phyloP scores from a whole-genome alignment of 805 yeast genomes.

The Candida rishiriensis region DNA sequence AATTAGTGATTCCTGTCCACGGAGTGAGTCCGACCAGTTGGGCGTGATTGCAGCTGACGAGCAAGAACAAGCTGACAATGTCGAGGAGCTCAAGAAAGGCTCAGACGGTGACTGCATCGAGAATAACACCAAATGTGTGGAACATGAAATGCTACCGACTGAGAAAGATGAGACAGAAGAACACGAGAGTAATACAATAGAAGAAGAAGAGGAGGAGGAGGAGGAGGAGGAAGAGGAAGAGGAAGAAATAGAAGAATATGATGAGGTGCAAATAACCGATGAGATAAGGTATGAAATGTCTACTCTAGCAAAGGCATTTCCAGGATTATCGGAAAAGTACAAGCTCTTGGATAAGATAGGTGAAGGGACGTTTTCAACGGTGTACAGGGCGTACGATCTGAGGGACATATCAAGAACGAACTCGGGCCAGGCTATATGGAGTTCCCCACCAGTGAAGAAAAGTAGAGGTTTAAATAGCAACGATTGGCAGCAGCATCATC shows the following conservation, averaged over 20 bases:
- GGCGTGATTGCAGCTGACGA: too few relatives aligned
- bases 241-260: not conserved
- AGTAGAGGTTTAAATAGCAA: conserved; percentile 6
- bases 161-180: too few relatives aligned
- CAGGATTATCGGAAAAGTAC: conserved; percentile 31
- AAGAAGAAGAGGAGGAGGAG: not conserved
- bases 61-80: too few relatives aligned
- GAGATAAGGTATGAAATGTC: conserved; percentile 33
- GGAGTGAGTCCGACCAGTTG: too few relatives aligned
- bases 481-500: not conserved
- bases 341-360: conserved; percentile 52
- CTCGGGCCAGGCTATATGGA: conserved; percentile 25
- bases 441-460: conserved; percentile 26
- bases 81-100: too few relatives aligned
- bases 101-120: too few relatives aligned
- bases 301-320: conserved; percentile 25
- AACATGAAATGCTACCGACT: too few relatives aligned
- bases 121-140: too few relatives aligned
- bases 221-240: conserved; percentile 1
- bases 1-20: too few relatives aligned
- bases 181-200: too few relatives aligned
- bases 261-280: conserved; percentile 6
- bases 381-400: conserved; percentile 53
- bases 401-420: conserved; percentile 16
- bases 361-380: conserved; percentile 80